Percentiles rank a stretch among this genome's conserved stretches.
phyloP scores from a whole-genome alignment of 768 basidiomycete species.

The Calocybe indica region DNA sequence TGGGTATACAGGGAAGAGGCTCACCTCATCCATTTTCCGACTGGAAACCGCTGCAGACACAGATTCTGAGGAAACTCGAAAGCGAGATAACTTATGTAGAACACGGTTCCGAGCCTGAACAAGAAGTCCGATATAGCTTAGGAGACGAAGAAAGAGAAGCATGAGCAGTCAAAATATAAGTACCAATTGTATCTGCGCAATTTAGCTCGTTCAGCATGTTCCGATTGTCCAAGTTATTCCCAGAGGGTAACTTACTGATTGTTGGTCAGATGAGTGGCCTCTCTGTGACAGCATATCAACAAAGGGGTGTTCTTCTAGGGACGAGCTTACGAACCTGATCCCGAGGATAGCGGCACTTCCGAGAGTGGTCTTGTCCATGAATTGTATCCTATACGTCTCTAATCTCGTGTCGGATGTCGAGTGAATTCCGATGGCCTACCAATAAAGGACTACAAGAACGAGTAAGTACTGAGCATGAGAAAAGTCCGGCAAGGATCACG shows the following conservation, averaged over 20 bases:
- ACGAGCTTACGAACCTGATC: slow-evolving; percentile 41
- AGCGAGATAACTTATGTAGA: slow-evolving; percentile 63
- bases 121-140: background rate
- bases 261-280: slow-evolving; percentile 55
- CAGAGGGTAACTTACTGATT: slow-evolving; percentile 44
- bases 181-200: slow-evolving; percentile 60
- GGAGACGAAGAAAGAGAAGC: background rate
- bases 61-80: slow-evolving; percentile 77
- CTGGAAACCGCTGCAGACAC: slow-evolving; percentile 65
- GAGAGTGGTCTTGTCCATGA: slow-evolving; percentile 73
- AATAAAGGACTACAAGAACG: slow-evolving; percentile 41
- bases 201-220: background rate
- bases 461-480: background rate
- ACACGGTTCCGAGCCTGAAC: slow-evolving; percentile 66
- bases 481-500: background rate
- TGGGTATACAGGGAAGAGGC: slow-evolving; percentile 3
- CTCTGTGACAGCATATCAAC: slow-evolving; percentile 24
- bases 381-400: slow-evolving; percentile 50
- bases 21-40: slow-evolving; percentile 79
- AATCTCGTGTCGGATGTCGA: background rate
- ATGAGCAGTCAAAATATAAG: background rate
- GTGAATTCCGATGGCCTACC: slow-evolving; percentile 23
- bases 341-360: slow-evolving; percentile 66
- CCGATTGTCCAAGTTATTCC: too few relatives aligned
- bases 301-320: background rate